Evolutionary conservation across 2,329 filamentous ascomycete species (phyloP).

Genomic region (Microcyclospora pomicola): DNA sequence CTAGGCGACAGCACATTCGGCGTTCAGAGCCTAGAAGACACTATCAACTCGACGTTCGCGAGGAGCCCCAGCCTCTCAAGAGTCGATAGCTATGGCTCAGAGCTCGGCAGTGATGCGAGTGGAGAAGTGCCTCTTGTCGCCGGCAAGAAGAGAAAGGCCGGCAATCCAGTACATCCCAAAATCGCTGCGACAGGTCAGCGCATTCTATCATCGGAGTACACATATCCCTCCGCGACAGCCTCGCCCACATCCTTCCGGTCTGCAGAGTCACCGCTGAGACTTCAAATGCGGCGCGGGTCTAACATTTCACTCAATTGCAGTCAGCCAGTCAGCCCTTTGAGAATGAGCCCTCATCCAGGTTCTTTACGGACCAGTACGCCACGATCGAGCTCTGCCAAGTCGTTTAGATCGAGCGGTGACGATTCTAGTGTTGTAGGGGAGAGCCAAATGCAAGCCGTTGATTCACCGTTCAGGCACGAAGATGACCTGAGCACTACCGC

Average conservation of each 20-base stretch:
- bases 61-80: slow-evolving; percentile 11
- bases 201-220: slow-evolving; percentile 20
- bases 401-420: slow-evolving; percentile 44
- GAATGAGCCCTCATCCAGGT: slow-evolving; percentile 33
- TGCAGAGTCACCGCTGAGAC: slow-evolving; percentile 13
- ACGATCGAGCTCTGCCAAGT: slow-evolving; percentile 45
- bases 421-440: slow-evolving; percentile 41
- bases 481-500: slow-evolving; percentile 11
- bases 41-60: slow-evolving; percentile 31
- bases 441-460: slow-evolving; percentile 39
- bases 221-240: slow-evolving; percentile 5
- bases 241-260: slow-evolving; percentile 14
- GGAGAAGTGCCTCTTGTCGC: slow-evolving; percentile 6
- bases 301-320: slow-evolving; percentile 16
- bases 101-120: slow-evolving; percentile 8
- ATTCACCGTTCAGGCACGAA: slow-evolving; percentile 21
- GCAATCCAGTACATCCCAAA: slow-evolving; percentile 24
- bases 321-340: slow-evolving; percentile 35
- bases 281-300: slow-evolving; percentile 14
- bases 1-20: slow-evolving; percentile 38
- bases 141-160: slow-evolving; percentile 17
- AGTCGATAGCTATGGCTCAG: slow-evolving; percentile 13
- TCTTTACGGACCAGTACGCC: slow-evolving; percentile 44
- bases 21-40: slow-evolving; percentile 43
- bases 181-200: slow-evolving; percentile 21